Percentiles rank a stretch among this genome's conserved stretches.
Conservation (phyloP, 495 filamentous ascomycete genomes). For the Penicillium waksmanii region DNA sequence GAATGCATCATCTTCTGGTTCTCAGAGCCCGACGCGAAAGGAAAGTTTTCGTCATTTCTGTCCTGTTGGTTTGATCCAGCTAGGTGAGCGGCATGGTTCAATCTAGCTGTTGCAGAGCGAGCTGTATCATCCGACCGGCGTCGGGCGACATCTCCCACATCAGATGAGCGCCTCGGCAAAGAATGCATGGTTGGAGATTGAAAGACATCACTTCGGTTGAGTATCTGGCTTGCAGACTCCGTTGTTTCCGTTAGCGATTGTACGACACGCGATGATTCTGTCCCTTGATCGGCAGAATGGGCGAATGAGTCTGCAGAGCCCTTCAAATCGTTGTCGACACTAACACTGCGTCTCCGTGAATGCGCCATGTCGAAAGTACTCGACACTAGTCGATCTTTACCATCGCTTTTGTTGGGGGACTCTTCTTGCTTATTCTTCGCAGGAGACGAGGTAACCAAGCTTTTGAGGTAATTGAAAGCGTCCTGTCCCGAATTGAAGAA, state of each 20-base stretch:
- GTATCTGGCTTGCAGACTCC: constrained; percentile 86
- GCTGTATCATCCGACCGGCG: constrained; percentile 50
- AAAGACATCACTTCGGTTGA: constrained; percentile 86
- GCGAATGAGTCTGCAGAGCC: constrained; percentile 78
- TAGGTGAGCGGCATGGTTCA: constrained; percentile 9
- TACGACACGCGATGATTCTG: constrained; percentile 66
- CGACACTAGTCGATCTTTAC: constrained; percentile 16
- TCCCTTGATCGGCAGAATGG: constrained; percentile 69
- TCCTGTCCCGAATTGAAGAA: constrained; percentile 90
- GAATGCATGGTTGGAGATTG: constrained; percentile 74
- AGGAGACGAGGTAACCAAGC: constrained; percentile 69
- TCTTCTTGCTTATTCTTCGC: constrained; percentile 38
- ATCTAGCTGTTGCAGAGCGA: constrained; percentile 31
- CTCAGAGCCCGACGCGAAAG: constrained; percentile 23
- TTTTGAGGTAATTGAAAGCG: constrained; percentile 76
- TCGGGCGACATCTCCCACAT: constrained; percentile 28
- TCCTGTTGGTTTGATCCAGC: not conserved
- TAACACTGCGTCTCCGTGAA: constrained; percentile 58
- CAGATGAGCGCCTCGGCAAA: constrained; percentile 37
- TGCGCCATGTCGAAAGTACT: constrained; percentile 10
- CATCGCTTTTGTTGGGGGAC: not conserved
- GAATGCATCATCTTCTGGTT: constrained; percentile 22
- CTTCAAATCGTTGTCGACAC: constrained; percentile 58
- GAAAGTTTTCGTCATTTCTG: constrained; percentile 20
- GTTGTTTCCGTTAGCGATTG: constrained; percentile 76